Percentiles rank a stretch among this genome's conserved stretches.
Evolutionary conservation across 306 rosid species (phyloP).

Genomic region (Sphenostylis stenocarpa): DNA sequence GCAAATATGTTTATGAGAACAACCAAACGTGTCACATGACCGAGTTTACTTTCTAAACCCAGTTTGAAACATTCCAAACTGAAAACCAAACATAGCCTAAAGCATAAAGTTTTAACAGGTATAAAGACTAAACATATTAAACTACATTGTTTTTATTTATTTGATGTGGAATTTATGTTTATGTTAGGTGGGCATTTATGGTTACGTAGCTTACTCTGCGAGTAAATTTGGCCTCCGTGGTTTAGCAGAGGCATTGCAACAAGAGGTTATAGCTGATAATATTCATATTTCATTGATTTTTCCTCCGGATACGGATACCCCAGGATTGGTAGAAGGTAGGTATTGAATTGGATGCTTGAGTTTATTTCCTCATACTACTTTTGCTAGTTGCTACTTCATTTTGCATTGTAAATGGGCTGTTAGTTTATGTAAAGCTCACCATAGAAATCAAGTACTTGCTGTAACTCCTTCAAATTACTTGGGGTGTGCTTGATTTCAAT

Average conservation of each 20-base stretch:
- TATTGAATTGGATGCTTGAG: conserved; percentile 1
- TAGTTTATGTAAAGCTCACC: not conserved
- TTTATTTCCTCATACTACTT: conserved; percentile 7
- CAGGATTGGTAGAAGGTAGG: conserved; percentile 72
- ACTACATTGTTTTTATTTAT: no score
- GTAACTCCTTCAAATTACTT: not conserved
- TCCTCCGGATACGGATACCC: conserved; percentile 96
- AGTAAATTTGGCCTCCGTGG: conserved; percentile 92
- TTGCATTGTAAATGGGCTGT: not conserved
- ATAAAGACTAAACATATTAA: not conserved
- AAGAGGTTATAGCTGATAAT: conserved; percentile 74
- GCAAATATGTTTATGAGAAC: no score
- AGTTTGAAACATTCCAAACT: no score
- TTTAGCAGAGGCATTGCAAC: conserved; percentile 87
- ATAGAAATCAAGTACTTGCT: not conserved
- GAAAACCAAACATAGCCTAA: no score
- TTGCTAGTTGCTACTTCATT: not conserved
- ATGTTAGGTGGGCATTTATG: conserved; percentile 81
- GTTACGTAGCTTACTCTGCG: conserved; percentile 88
- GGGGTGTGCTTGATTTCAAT: not conserved
- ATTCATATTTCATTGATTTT: conserved; percentile 81
- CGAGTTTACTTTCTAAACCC: no score
- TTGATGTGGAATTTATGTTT: conserved; percentile 27
- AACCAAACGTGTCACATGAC: no score
- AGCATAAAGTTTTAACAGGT: not conserved